phyloP scores from a whole-genome alignment of 1,284 basidiomycete genomes.

The Pseudozyma sp. region DNA sequence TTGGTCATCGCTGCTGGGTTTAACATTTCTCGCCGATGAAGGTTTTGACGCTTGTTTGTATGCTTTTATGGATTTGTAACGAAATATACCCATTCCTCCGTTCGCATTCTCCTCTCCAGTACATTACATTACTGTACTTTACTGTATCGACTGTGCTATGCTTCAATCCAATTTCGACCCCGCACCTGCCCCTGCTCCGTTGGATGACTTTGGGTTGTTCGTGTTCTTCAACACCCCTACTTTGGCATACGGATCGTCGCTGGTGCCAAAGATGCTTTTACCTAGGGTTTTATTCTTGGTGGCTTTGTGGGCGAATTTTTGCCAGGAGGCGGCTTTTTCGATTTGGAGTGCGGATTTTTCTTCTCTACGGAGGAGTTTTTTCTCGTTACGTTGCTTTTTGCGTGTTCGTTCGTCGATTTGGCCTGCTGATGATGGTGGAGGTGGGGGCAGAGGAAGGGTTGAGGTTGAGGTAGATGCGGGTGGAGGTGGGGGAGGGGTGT shows the following conservation, averaged over 20 bases:
- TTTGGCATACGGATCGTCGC: constrained; percentile 89
- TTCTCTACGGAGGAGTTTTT: constrained; percentile 87
- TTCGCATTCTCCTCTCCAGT: no score
- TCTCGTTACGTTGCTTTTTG: constrained; percentile 88
- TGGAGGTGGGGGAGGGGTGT: constrained; percentile 68
- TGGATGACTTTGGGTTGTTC: background rate
- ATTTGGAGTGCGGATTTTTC: constrained; percentile 89
- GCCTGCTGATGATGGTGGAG: background rate
- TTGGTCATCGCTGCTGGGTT: constrained; percentile 57
- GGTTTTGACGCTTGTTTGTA: background rate
- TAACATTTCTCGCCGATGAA: constrained; percentile 6
- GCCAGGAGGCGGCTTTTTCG: constrained; percentile 91
- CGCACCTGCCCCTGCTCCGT: background rate
- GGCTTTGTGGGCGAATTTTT: constrained; percentile 87
- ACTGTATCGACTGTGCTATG: no score
- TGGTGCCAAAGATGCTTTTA: constrained; percentile 91
- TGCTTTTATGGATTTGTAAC: background rate
- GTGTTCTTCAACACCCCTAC: constrained; percentile 72
- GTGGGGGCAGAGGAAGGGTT: constrained; percentile 2
- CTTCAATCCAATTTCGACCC: no score
- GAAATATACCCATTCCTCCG: constrained; percentile 5
- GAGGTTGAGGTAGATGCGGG: background rate
- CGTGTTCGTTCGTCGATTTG: constrained; percentile 23
- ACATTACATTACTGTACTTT: no score
- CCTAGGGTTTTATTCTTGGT: constrained; percentile 77